Percentiles rank a stretch among this genome's conserved stretches.
phyloP scores from a whole-genome alignment of 2,329 filamentous ascomycete species.

The Colletotrichum phormii region DNA sequence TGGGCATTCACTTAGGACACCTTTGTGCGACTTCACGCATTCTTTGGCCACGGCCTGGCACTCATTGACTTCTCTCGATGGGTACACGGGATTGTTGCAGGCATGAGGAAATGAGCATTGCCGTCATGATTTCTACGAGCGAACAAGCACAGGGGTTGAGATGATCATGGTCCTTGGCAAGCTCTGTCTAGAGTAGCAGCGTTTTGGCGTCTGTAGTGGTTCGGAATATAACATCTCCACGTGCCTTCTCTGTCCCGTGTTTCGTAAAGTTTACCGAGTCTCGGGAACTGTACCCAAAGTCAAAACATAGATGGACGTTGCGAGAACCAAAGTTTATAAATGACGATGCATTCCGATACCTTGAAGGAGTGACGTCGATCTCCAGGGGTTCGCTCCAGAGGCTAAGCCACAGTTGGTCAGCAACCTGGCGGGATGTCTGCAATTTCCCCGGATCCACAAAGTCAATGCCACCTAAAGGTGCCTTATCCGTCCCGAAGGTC shows the following conservation, averaged over 20 bases:
- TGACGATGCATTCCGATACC: slow-evolving; percentile 4
- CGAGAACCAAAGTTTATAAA: neutral
- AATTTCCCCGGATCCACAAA: slow-evolving; percentile 35
- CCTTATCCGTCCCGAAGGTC: neutral
- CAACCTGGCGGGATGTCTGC: slow-evolving; percentile 8
- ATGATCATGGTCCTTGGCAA: neutral
- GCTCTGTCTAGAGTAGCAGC: slow-evolving; percentile 8
- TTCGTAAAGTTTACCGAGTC: neutral
- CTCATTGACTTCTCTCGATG: neutral
- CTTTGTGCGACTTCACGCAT: neutral
- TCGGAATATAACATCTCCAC: slow-evolving; percentile 30
- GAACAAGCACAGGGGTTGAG: neutral
- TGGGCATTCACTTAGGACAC: slow-evolving; percentile 16
- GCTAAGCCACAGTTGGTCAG: slow-evolving; percentile 29
- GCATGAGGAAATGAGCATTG: neutral
- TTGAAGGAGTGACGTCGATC: slow-evolving; percentile 28
- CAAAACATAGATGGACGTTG: neutral
- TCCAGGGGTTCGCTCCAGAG: slow-evolving; percentile 10
- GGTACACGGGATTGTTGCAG: neutral
- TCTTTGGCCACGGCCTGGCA: neutral
- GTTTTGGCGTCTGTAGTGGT: slow-evolving; percentile 14
- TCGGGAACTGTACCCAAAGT: neutral
- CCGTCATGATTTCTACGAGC: neutral
- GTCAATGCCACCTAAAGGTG: neutral
- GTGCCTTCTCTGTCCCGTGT: no score